phyloP scores from a whole-genome alignment of 306 rosid genomes.

The Quercus variabilis region DNA sequence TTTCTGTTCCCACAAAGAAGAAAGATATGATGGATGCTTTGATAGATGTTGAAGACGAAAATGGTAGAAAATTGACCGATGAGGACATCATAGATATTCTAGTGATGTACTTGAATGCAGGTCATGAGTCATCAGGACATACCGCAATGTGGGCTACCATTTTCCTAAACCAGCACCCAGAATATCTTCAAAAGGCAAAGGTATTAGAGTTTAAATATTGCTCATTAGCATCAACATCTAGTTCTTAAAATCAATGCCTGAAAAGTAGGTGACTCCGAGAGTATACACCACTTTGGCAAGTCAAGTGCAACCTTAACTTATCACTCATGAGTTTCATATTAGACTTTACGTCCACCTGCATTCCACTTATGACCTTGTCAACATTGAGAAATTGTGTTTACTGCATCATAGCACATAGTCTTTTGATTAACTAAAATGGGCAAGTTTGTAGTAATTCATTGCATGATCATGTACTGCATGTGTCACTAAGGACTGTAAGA shows the following conservation, averaged over 20 bases:
- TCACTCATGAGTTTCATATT: not conserved
- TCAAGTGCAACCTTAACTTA: too few relatives aligned
- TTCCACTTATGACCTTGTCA: not conserved
- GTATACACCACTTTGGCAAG: too few relatives aligned
- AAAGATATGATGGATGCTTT: constrained; percentile 90
- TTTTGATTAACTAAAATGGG: not conserved
- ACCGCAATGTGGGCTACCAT: constrained; percentile 77
- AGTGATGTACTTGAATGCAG: constrained; percentile 91
- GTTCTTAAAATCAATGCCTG: not conserved
- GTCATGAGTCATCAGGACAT: constrained; percentile 96
- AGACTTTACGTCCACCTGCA: not conserved
- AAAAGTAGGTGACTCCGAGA: too few relatives aligned
- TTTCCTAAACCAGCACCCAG: constrained; percentile 57
- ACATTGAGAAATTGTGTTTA: not conserved
- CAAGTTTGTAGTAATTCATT: not conserved
- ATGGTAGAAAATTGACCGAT: constrained; percentile 59
- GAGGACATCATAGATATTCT: constrained; percentile 72
- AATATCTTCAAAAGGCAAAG: constrained; percentile 67
- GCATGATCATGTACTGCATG: not conserved
- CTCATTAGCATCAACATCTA: not conserved
- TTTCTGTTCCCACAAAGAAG: constrained; percentile 1
- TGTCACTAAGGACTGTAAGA: not conserved
- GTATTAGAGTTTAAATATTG: constrained; percentile 22
- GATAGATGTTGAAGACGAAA: constrained; percentile 71
- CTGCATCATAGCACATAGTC: not conserved